Percentiles rank a stretch among this genome's conserved stretches.
Evolutionary conservation across 371 early-diverging fungal genomes (phyloP).

Genomic region (Conidiobolus coronatus): DNA sequence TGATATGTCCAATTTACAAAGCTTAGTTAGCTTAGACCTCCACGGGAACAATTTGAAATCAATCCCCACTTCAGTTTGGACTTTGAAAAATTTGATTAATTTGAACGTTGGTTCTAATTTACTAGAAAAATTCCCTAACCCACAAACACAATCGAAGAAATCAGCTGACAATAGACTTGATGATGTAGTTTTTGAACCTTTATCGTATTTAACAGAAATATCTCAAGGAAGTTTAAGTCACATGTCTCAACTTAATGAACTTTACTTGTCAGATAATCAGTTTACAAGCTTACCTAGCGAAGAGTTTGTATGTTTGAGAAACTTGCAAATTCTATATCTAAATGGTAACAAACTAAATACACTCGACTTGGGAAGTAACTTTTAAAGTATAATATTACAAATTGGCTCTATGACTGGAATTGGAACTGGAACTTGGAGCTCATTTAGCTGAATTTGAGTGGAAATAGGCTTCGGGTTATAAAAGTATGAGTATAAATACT

Average conservation of each 20-base stretch:
- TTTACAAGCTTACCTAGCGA: conserved; percentile 63
- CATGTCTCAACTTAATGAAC: conserved; percentile 30
- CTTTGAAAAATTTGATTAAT: conserved; percentile 31
- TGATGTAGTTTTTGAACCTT: conserved; percentile 54
- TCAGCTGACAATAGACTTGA: conserved; percentile 67
- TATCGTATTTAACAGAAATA: conserved; percentile 44
- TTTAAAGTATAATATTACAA: conserved; percentile 76
- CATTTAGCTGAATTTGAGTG: conserved; percentile 71
- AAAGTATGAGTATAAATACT: too few relatives aligned
- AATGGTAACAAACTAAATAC: conserved; percentile 78
- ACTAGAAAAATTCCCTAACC: conserved; percentile 27
- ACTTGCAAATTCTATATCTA: conserved; percentile 45
- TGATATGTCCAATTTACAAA: conserved; percentile 27
- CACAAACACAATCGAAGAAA: conserved; percentile 18
- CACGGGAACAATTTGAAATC: conserved; percentile 45
- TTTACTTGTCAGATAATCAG: conserved; percentile 69
- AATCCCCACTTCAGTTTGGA: conserved; percentile 72
- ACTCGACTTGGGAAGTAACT: conserved; percentile 66
- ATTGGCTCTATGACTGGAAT: conserved; percentile 93
- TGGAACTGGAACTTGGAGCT: conserved; percentile 81
- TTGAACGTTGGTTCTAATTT: conserved; percentile 61
- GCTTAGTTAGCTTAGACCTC: conserved; percentile 26
- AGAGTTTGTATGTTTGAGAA: conserved; percentile 50
- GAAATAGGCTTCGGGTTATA: too few relatives aligned
- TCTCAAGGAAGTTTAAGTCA: conserved; percentile 22